Conservation (phyloP, 2,329 filamentous ascomycete genomes). For the Dichotomopilus funicola region DNA sequence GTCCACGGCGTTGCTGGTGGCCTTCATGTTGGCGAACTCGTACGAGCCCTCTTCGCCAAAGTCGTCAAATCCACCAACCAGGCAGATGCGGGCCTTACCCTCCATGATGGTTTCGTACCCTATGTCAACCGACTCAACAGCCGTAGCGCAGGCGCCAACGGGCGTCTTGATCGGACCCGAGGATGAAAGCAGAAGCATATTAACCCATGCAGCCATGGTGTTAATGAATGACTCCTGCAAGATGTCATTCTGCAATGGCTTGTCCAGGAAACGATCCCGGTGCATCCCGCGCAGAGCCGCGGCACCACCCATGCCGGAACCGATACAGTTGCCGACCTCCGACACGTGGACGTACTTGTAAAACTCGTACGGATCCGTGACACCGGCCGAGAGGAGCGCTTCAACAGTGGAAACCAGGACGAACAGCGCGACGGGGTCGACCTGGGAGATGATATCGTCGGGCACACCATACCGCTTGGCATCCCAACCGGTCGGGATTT, state of each 20-base stretch:
- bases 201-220: constrained; percentile 99
- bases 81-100: constrained; percentile 93
- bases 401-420: constrained; percentile 92
- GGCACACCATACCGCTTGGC: constrained; percentile 93
- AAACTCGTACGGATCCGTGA: constrained; percentile 98
- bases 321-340: constrained; percentile 95
- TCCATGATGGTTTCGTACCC: constrained; percentile 98
- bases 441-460: constrained; percentile 95
- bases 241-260: constrained; percentile 97
- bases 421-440: constrained; percentile 92
- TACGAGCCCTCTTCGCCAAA: constrained; percentile 99
- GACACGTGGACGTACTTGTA: constrained; percentile 99
- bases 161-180: constrained; percentile 98
- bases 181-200: constrained; percentile 96
- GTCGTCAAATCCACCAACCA: constrained; percentile 98
- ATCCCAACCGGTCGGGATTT: constrained; percentile 96
- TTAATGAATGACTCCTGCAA: constrained; percentile 99
- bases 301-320: constrained; percentile 96
- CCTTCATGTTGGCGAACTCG: constrained; percentile 99
- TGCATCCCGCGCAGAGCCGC: constrained; percentile 94
- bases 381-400: constrained; percentile 82
- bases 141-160: constrained; percentile 93
- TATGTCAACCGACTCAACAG: constrained; percentile 94
- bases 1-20: constrained; percentile 94
- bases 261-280: constrained; percentile 93